Evolutionary conservation across 148 eudicot genomes (phyloP).

Genomic region (Hydrangea macrophylla): DNA sequence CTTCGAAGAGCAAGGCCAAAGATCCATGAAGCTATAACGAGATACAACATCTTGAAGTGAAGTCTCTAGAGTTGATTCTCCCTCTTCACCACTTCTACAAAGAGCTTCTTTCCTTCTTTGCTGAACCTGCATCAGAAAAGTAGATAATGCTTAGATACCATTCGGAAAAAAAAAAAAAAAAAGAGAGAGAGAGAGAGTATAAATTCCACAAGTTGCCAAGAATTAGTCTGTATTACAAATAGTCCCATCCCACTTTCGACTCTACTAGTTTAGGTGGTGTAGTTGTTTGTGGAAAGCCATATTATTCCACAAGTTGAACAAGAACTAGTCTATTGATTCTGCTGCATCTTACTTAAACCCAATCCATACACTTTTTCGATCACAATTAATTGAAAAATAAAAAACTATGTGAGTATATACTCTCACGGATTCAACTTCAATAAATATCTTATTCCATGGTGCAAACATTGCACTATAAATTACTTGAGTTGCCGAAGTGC

Average conservation of each 20-base stretch:
- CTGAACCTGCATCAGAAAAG: constrained; percentile 65
- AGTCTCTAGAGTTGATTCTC: constrained; percentile 53
- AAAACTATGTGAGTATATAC: too few relatives aligned
- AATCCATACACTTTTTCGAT: too few relatives aligned
- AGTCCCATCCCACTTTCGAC: neutral
- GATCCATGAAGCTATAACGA: constrained; percentile 91
- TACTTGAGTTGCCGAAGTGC: neutral
- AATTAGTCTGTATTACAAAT: neutral
- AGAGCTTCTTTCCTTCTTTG: constrained; percentile 99
- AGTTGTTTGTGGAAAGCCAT: too few relatives aligned
- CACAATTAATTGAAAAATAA: too few relatives aligned
- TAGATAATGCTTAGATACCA: neutral
- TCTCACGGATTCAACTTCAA: neutral
- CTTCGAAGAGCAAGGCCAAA: constrained; percentile 93
- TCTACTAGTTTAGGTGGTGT: neutral
- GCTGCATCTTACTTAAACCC: too few relatives aligned
- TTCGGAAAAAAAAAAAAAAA: neutral
- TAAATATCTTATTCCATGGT: neutral
- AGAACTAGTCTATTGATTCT: too few relatives aligned
- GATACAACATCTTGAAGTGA: constrained; percentile 90
- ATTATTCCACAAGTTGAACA: too few relatives aligned
- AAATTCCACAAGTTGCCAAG: neutral
- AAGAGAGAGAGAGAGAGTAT: too few relatives aligned
- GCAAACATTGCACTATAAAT: neutral
- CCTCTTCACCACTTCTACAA: constrained; percentile 67